A percentile compares a stretch with the other conserved stretches of the same genome.
phyloP scores from a whole-genome alignment of 2,329 filamentous ascomycete genomes.

The Aspergillus brunneoviolaceus region DNA sequence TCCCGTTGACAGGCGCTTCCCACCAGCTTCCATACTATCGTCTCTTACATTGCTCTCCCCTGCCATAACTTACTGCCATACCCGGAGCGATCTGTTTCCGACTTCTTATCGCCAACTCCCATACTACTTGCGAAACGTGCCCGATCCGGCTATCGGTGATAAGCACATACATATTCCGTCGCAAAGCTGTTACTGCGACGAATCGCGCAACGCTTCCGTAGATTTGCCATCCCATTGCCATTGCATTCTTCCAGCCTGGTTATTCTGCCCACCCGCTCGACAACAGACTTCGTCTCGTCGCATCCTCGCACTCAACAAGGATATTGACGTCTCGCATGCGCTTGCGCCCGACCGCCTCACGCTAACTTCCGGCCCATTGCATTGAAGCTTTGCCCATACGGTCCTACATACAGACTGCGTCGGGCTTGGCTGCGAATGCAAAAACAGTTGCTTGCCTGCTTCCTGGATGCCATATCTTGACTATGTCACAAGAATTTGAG shows the following conservation, averaged over 20 bases:
- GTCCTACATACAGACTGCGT: slow-evolving; percentile 21
- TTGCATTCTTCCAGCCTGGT: background rate
- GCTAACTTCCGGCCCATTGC: slow-evolving; percentile 12
- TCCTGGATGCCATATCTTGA: slow-evolving; percentile 9
- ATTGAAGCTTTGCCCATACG: slow-evolving; percentile 17
- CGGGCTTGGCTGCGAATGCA: slow-evolving; percentile 17
- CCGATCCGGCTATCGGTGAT: slow-evolving; percentile 30
- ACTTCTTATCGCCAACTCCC: slow-evolving; percentile 6
- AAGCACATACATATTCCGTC: slow-evolving; percentile 13
- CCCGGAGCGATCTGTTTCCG: slow-evolving; percentile 4
- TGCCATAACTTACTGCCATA: background rate
- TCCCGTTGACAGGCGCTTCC: slow-evolving; percentile 9
- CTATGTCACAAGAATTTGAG: slow-evolving; percentile 36
- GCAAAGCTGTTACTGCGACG: background rate
- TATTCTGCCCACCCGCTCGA: background rate
- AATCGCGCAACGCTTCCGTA: background rate
- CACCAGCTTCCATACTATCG: slow-evolving; percentile 5
- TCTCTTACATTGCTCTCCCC: background rate
- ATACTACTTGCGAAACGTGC: slow-evolving; percentile 10
- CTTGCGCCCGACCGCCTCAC: slow-evolving; percentile 24
- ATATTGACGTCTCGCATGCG: slow-evolving; percentile 16
- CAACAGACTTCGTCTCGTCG: background rate
- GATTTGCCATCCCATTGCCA: background rate
- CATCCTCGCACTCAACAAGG: background rate
- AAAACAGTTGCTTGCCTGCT: slow-evolving; percentile 13